Evolutionary conservation across 768 basidiomycete species (phyloP).

Genomic region (Exidia glandulosa): DNA sequence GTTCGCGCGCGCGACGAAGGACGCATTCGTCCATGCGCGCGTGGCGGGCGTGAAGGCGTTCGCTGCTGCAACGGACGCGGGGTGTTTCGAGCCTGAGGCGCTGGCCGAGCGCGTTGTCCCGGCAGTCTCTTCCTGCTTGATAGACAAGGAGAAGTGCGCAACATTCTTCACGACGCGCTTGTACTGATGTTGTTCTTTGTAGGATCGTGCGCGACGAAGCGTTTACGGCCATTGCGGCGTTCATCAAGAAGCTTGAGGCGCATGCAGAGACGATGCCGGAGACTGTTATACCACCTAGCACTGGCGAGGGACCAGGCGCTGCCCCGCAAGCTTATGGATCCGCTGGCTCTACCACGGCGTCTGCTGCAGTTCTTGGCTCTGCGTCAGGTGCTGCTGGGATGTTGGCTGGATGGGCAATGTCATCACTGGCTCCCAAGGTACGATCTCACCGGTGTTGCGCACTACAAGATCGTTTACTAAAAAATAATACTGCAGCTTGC

Average conservation of each 20-base stretch:
- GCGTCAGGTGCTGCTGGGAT: constrained; percentile 88
- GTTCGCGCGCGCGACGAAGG: constrained; percentile 80
- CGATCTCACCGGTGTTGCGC: too few species aligned
- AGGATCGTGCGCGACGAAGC: constrained; percentile 93
- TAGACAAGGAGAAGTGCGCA: constrained; percentile 88
- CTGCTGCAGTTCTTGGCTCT: constrained; percentile 56
- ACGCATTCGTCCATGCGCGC: constrained; percentile 83
- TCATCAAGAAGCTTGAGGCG: constrained; percentile 71
- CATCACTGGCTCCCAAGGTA: constrained; percentile 77
- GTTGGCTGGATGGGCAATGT: constrained; percentile 93
- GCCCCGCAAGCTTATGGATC: constrained; percentile 12
- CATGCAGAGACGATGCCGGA: constrained; percentile 74
- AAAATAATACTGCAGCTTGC: constrained; percentile 7
- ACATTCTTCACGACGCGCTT: not conserved
- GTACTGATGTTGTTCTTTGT: constrained; percentile 1
- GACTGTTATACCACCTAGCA: constrained; percentile 27
- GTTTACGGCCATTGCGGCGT: constrained; percentile 84
- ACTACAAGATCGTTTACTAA: too few species aligned
- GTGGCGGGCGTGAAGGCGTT: constrained; percentile 93
- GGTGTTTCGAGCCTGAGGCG: constrained; percentile 76
- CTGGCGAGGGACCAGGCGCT: constrained; percentile 11
- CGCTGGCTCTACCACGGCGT: constrained; percentile 13
- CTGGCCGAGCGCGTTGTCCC: constrained; percentile 85
- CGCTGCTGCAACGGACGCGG: constrained; percentile 74
- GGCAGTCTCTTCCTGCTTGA: constrained; percentile 61